phyloP scores from a whole-genome alignment of 306 rosid species.

The Pyrus pyrifolia region DNA sequence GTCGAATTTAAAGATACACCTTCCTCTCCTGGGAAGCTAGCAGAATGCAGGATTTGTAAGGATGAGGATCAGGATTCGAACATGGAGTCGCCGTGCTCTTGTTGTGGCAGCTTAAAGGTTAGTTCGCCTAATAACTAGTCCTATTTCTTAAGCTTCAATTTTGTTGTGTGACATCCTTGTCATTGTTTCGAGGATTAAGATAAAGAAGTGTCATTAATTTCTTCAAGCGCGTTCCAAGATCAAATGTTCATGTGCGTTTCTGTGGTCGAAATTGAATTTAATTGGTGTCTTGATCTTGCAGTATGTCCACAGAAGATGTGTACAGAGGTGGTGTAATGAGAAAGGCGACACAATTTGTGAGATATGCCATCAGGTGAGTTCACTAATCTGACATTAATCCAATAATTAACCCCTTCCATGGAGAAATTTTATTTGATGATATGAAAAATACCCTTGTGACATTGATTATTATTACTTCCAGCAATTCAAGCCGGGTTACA shows the following conservation, averaged over 20 bases:
- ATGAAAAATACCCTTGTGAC: background rate
- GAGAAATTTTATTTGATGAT: background rate
- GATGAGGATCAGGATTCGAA: constrained; percentile 86
- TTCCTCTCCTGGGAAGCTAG: constrained; percentile 37
- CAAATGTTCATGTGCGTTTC: background rate
- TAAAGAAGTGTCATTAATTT: background rate
- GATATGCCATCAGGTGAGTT: constrained; percentile 89
- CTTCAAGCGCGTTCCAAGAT: background rate
- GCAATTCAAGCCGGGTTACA: constrained; percentile 85
- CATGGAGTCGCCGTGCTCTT: constrained; percentile 96
- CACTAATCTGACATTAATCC: background rate
- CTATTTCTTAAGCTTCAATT: background rate
- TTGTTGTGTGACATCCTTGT: background rate
- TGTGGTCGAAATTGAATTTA: background rate
- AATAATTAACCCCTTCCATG: background rate
- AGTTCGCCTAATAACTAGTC: background rate
- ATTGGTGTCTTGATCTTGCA: constrained; percentile 26
- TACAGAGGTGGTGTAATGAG: constrained; percentile 95
- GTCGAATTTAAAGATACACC: constrained; percentile 29
- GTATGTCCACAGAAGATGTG: constrained; percentile 91
- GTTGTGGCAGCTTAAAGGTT: constrained; percentile 97
- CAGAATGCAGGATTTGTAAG: constrained; percentile 91
- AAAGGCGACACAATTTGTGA: constrained; percentile 90
- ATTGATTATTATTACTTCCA: constrained; percentile 13
- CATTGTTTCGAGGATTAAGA: background rate